Evolutionary conservation across 129 eudicot genomes (phyloP).

Genomic region (Helianthus tuberosus): DNA sequence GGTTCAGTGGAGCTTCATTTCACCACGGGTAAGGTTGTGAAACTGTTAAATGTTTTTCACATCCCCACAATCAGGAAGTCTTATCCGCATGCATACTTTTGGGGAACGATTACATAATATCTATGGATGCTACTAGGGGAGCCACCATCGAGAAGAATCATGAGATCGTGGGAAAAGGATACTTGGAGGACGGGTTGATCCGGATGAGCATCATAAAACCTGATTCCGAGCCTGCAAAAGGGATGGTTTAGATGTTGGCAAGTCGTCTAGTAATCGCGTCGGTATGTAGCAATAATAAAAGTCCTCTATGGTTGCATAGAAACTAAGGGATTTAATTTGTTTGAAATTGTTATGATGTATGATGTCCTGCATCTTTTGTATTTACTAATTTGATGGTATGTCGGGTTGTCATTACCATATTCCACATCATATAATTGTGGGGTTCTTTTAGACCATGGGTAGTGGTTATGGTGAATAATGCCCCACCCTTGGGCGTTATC

Average conservation of each 20-base stretch:
- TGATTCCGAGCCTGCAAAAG: background rate
- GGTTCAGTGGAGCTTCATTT: background rate
- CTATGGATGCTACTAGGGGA: background rate
- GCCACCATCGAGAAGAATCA: background rate
- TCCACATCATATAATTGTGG: too few relatives aligned
- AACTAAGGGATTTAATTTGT: background rate
- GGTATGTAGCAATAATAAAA: background rate
- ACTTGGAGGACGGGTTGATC: background rate
- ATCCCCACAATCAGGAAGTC: background rate
- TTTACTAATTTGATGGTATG: background rate
- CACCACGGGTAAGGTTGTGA: background rate
- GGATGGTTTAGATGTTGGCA: background rate
- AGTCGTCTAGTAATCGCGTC: background rate
- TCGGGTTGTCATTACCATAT: background rate
- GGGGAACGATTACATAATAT: background rate
- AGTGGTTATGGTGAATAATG: too few relatives aligned
- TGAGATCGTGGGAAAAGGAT: slow-evolving; percentile 9
- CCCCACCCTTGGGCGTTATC: too few relatives aligned
- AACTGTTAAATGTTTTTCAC: background rate
- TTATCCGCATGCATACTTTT: background rate
- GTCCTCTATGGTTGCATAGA: background rate
- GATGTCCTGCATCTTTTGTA: background rate
- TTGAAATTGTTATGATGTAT: background rate
- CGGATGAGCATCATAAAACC: background rate
- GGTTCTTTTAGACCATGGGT: too few relatives aligned